Evolutionary conservation across 805 yeast genomes (phyloP).

Genomic region (Hanseniaspora vineae): DNA sequence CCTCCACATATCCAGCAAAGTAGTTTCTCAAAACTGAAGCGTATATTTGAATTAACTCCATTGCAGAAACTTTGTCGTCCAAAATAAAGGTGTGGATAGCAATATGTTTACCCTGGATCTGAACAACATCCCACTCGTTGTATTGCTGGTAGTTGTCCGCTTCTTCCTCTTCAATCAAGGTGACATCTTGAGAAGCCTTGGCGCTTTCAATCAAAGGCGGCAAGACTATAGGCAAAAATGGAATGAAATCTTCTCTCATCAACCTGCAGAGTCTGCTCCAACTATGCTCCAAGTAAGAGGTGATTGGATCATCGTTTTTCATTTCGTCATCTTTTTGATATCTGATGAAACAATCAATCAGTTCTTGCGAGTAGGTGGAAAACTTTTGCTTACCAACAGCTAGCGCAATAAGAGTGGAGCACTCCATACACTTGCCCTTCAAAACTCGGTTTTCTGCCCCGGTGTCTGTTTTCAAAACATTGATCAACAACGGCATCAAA

Average conservation of each 20-base stretch:
- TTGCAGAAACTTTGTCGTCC: constrained; percentile 88
- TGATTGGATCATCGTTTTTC: constrained; percentile 75
- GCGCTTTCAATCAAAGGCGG: constrained; percentile 86
- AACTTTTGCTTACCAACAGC: constrained; percentile 94
- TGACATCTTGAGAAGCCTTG: constrained; percentile 78
- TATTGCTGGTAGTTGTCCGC: constrained; percentile 74
- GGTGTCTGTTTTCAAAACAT: constrained; percentile 66
- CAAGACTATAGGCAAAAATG: constrained; percentile 69
- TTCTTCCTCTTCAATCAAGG: constrained; percentile 76
- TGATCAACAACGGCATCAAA: constrained; percentile 75
- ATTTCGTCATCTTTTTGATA: constrained; percentile 45
- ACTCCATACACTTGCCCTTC: constrained; percentile 90
- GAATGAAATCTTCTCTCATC: constrained; percentile 74
- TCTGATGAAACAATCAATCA: constrained; percentile 56
- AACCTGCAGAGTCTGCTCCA: constrained; percentile 92
- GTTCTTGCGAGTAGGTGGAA: constrained; percentile 49
- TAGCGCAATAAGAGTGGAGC: constrained; percentile 83
- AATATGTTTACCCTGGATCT: constrained; percentile 79
- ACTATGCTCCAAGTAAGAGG: constrained; percentile 78
- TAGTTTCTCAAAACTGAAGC: constrained; percentile 73
- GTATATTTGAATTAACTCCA: constrained; percentile 74
- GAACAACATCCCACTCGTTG: constrained; percentile 92
- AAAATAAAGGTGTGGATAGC: constrained; percentile 91
- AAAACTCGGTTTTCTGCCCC: constrained; percentile 67
- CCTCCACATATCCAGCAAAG: constrained; percentile 73